Conservation (phyloP, 371 early-diverging fungal species). For the Dinochytrium kinnereticum region DNA sequence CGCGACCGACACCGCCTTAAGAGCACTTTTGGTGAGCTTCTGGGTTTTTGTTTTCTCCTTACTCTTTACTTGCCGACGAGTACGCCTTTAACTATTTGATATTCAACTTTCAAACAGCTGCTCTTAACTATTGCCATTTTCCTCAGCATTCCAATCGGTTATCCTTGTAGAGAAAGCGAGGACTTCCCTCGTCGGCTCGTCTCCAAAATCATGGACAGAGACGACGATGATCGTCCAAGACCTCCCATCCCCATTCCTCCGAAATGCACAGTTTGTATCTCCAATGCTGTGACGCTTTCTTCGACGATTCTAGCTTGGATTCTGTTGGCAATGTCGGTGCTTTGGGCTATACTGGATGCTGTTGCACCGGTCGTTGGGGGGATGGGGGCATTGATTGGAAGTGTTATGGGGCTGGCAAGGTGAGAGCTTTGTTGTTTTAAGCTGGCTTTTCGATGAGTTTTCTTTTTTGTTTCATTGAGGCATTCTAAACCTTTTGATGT, state of each 20-base stretch:
- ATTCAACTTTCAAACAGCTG: background rate
- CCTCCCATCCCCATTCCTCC: conserved; percentile 2
- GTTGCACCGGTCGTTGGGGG: conserved; percentile 7
- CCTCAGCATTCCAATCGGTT: conserved; percentile 3
- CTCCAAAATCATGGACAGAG: background rate
- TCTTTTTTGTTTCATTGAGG: too few relatives aligned
- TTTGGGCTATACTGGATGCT: conserved; percentile 9
- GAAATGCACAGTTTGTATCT: background rate
- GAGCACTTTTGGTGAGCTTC: background rate
- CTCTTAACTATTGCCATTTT: conserved; percentile 4
- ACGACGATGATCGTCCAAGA: background rate
- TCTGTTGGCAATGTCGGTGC: conserved; percentile 1
- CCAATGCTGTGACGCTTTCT: background rate
- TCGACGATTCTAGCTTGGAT: conserved; percentile 5
- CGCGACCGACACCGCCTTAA: background rate
- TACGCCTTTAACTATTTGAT: background rate
- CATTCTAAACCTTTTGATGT: background rate
- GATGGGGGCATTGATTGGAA: background rate
- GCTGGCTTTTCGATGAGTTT: too few relatives aligned
- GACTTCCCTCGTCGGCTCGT: too few relatives aligned
- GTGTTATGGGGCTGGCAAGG: conserved; percentile 10
- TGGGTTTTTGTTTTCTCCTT: background rate
- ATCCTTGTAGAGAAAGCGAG: background rate
- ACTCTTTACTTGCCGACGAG: background rate
- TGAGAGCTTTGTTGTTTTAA: too few relatives aligned